Base-by-base conservation (phyloP, 1,139 yeast species). In the Citeromyces hawaiiensis region DNA sequence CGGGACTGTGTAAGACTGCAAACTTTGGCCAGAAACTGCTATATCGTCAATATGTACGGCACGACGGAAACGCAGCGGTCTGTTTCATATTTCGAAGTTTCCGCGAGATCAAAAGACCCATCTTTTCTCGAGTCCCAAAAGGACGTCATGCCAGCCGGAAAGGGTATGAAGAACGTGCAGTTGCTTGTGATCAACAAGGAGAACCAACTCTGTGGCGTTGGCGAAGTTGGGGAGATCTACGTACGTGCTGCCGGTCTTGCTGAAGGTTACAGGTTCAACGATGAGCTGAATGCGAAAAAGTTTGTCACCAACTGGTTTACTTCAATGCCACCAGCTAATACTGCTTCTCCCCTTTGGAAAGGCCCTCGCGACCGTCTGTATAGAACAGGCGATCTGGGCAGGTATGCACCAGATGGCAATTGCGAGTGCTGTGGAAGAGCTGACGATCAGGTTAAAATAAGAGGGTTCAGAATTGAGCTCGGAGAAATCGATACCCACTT, bases 351-450 rank as follows among this genome's bases (percentile, higher is more conserved):
- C 15, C 56, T 63, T 11, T 59, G 64, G 36, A 61, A 70, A 47
- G 97, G 97, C 0, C 95, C 96, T 50, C 75, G 98, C 55, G 99
- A 91, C 59, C 73, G 99, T 55, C 65, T 93, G 45, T 91, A 91
- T 65, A 74, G 98, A 63, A 88, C 97, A 34, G 99, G 98, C 50
- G 99, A 93, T 61, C 68, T 91, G 50, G 99, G 99, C 39, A 77
- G 98, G 50, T 93, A 91, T 57, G 66, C 88, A 43, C 96, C 98
- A 4, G 96, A 87, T 53, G 98, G 98, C 44, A 85, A 91, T 61
- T 91, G 93, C 48, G 99, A 91, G 65, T 91, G 97, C 60, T 82
- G 94, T 58, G 99, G 99, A 43, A 77, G 99, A 59, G 98, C 98
- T 25, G 99, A 93, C 63, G 97, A 91, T 57, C 99, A 93, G 61